Conservation (phyloP, 1,139 yeast species). For the Taiozyma sp. region DNA sequence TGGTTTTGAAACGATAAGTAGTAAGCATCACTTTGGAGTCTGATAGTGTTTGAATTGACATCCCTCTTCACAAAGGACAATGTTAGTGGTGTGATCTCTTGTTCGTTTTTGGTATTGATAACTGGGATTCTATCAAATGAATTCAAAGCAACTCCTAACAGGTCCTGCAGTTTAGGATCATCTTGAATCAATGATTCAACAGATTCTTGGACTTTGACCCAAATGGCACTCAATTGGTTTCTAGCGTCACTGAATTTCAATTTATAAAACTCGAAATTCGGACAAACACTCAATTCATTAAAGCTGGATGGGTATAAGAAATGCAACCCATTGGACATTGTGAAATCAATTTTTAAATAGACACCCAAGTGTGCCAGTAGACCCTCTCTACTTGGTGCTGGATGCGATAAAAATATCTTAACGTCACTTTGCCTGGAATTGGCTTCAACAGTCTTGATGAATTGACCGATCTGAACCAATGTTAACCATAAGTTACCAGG, state of each 20-base stretch:
- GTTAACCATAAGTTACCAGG: constrained; percentile 76
- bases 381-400: constrained; percentile 63
- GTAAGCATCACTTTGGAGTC: constrained; percentile 43
- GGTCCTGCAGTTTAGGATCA: constrained; percentile 31
- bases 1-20: constrained; percentile 61
- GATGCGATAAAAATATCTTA: constrained; percentile 60
- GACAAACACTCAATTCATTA: constrained; percentile 60
- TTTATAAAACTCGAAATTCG: constrained; percentile 59
- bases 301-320: constrained; percentile 68
- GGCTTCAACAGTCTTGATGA: constrained; percentile 41
- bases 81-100: constrained; percentile 40
- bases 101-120: constrained; percentile 31
- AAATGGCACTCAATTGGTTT: constrained; percentile 55
- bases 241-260: constrained; percentile 58
- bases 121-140: constrained; percentile 64
- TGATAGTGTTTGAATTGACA: constrained; percentile 25
- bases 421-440: constrained; percentile 40
- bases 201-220: constrained; percentile 55
- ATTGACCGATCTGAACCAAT: constrained; percentile 62
- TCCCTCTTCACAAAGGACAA: constrained; percentile 26
- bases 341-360: constrained; percentile 64
- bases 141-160: constrained; percentile 49
- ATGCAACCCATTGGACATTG: constrained; percentile 67
- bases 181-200: constrained; percentile 36
- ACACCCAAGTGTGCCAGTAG: constrained; percentile 64